phyloP scores from a whole-genome alignment of 2,329 filamentous ascomycete species.

The Beauveria varroae region DNA sequence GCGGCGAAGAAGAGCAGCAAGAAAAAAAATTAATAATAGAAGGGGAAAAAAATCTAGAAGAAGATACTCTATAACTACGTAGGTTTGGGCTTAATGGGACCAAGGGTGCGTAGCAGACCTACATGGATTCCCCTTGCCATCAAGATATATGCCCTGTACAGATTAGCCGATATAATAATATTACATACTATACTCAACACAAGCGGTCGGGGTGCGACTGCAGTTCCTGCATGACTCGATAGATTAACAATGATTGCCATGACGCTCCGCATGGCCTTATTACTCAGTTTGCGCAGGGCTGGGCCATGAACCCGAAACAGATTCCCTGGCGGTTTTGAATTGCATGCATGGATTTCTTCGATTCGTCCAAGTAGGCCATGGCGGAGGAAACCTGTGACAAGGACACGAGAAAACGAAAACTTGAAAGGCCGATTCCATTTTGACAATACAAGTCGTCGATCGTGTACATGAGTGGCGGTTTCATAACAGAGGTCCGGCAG shows the following conservation, averaged over 20 bases:
- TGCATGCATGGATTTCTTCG: background rate
- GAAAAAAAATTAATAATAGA: constrained; percentile 6
- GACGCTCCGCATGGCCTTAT: background rate
- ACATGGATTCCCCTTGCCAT: background rate
- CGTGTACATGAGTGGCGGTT: too few relatives aligned
- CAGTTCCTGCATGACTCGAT: background rate
- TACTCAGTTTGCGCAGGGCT: background rate
- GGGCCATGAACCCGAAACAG: background rate
- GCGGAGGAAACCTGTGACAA: too few relatives aligned
- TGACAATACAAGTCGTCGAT: too few relatives aligned
- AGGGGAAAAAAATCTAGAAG: background rate
- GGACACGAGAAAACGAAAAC: too few relatives aligned
- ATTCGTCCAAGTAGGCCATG: background rate
- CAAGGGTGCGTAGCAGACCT: background rate
- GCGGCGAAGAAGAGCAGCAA: constrained; percentile 2
- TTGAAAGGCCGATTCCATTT: too few relatives aligned
- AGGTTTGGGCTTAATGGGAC: background rate
- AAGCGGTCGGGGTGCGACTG: background rate
- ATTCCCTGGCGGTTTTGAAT: background rate
- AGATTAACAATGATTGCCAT: background rate
- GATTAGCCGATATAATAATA: background rate
- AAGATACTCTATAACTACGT: background rate
- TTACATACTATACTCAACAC: background rate
- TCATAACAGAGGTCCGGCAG: too few relatives aligned
- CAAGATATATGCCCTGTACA: background rate